A percentile compares a stretch with the other conserved stretches of the same genome.
phyloP scores from a whole-genome alignment of 495 filamentous ascomycete genomes.

The Hypoxylon crocopeplum region DNA sequence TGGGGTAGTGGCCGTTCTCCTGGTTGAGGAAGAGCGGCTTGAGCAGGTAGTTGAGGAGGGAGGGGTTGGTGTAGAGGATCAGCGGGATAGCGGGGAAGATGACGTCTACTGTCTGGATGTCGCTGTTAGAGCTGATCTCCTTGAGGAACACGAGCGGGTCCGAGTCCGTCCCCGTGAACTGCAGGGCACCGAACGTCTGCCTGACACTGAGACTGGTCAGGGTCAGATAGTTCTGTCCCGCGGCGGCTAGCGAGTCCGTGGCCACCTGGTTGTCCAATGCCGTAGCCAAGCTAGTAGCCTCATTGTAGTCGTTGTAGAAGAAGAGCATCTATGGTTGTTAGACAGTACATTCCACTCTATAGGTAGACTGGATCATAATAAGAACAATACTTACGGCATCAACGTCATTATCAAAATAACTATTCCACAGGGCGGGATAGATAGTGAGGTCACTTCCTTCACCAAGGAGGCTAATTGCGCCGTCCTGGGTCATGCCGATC shows the following conservation, averaged over 20 bases:
- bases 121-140: conserved; percentile 93
- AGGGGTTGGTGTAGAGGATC: conserved; percentile 86
- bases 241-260: conserved; percentile 71
- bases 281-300: conserved; percentile 57
- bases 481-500: conserved; percentile 77
- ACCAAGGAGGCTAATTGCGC: conserved; percentile 80
- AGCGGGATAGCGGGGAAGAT: conserved; percentile 92
- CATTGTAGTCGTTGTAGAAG: conserved; percentile 74
- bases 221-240: conserved; percentile 74
- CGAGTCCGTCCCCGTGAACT: conserved; percentile 78
- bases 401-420: conserved; percentile 64
- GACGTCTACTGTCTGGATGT: conserved; percentile 94
- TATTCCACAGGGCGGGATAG: conserved; percentile 79
- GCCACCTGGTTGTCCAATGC: conserved; percentile 74
- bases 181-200: conserved; percentile 86
- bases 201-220: conserved; percentile 85
- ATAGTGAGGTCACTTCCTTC: conserved; percentile 70
- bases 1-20: conserved; percentile 88
- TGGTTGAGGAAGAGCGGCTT: conserved; percentile 92
- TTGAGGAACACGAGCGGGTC: conserved; percentile 88
- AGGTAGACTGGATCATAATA: no score
- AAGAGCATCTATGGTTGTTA: conserved; percentile 55
- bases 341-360: neutral
- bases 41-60: conserved; percentile 82
- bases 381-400: conserved; percentile 49